Base-by-base conservation (phyloP, 2,329 filamentous ascomycete species). In the Colletotrichum costaricense region DNA sequence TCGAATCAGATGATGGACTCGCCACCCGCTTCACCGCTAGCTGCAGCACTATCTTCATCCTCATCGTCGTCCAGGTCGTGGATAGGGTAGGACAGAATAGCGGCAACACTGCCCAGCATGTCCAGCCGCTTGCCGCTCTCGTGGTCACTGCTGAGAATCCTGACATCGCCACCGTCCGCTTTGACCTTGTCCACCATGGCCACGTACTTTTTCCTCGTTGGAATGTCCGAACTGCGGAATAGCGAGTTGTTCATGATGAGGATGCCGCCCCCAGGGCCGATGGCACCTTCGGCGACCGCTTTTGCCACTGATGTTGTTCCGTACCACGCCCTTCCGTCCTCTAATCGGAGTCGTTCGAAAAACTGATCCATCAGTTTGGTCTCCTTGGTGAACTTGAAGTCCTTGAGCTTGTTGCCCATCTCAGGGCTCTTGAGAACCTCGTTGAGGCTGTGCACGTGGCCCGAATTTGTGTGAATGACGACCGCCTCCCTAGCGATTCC, bases 301-400 rank as follows among this genome's bases (percentile, higher is more conserved):
- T 90, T 90, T 79, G 94, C 92, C 2, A 98, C 95, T 66, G 97
- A 94, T 16, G 88, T 89, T 0, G 93, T 90, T 0, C 97, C 97
- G 82, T 99, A 99, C 89, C 95, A 98, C 2, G 95, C 96, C 69
- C 93, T 90, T 3, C 94, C 94, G 76, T 98, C 95, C 75, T 98
- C 95, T 73, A 91, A 90, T 64, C 95, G 92, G 72, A 99, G 86
- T 74, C 94, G 87, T 0, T 92, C 89, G 77, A 93, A 91, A 80
- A 98, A 95, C 57, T 92, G 90, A 78, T 98, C 95, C 91, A 99
- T 95, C 73, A 94, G 87, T 49, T 88, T 89, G 1, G 95, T 95
- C 82, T 98, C 95, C 73, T 92, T 91, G 3, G 94, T 92, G 80
- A 97, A 98, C 79, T 96, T 97, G 76, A 95, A 97, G 80, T 98